Conservation (phyloP, 2,329 filamentous ascomycete species). For the Trichoderma polysporum region DNA sequence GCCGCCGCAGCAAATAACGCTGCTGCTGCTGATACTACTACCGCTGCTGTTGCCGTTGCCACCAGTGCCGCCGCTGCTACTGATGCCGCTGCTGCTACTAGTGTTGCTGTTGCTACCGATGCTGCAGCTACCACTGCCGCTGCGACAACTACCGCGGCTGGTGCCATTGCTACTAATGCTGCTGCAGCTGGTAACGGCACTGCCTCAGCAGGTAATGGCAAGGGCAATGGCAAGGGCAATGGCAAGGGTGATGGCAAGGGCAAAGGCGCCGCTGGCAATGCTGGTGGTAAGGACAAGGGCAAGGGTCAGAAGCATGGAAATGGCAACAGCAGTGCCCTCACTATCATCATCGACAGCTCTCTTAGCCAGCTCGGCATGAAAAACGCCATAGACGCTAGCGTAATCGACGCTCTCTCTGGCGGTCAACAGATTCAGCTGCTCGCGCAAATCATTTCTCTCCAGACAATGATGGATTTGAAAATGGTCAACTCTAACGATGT, state of each 20-base stretch:
- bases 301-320: constrained; percentile 19
- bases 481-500: constrained; percentile 28
- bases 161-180: background rate
- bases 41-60: background rate
- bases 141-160: background rate
- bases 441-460: constrained; percentile 31
- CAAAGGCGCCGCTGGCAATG: too few species aligned
- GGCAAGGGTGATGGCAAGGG: constrained; percentile 2
- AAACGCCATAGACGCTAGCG: constrained; percentile 29
- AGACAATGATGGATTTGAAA: constrained; percentile 28
- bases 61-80: background rate
- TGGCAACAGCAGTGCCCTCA: constrained; percentile 24
- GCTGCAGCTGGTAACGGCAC: background rate
- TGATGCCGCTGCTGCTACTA: background rate
- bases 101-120: background rate
- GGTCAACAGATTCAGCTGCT: constrained; percentile 30
- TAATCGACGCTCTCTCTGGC: constrained; percentile 31
- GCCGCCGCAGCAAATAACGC: background rate
- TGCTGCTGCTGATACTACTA: background rate
- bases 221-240: background rate
- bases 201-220: constrained; percentile 16
- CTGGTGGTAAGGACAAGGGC: constrained; percentile 21
- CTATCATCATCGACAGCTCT: constrained; percentile 27
- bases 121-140: background rate
- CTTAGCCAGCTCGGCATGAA: constrained; percentile 33